A percentile compares a stretch with the other conserved stretches of the same genome.
These are phyloP conservation scores for Mycena alexandri DNA, from an alignment of 768 basidiomycete genomes.

Conservation along the genomic window DNA sequence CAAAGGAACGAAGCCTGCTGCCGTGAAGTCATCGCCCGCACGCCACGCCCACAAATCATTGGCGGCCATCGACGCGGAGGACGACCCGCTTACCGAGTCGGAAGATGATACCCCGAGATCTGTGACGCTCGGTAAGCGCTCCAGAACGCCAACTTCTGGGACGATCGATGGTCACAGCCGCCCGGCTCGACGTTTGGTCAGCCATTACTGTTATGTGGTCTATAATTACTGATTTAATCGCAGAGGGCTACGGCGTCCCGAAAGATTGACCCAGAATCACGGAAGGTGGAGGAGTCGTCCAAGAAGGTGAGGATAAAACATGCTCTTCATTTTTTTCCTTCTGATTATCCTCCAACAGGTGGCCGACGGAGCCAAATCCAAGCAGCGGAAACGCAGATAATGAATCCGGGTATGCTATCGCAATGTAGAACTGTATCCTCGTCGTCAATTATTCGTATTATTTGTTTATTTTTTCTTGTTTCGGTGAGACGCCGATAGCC, in stretches of 20 bases:
- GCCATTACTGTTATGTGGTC: neutral
- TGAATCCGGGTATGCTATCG: too few relatives aligned
- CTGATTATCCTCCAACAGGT: slow-evolving; percentile 1
- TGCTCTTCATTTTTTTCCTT: neutral
- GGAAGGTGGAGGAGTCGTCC: slow-evolving; percentile 23
- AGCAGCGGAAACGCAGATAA: slow-evolving; percentile 32
- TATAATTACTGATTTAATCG: neutral
- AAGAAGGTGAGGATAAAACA: slow-evolving; percentile 19
- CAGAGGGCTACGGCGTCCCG: slow-evolving; percentile 22
- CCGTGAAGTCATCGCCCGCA: neutral
- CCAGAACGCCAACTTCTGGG: slow-evolving; percentile 23
- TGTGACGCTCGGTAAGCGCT: slow-evolving; percentile 26
- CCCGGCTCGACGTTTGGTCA: slow-evolving; percentile 32
- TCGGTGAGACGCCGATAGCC: neutral
- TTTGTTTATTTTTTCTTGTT: neutral
- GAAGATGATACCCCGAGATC: slow-evolving; percentile 27
- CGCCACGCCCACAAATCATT: slow-evolving; percentile 20
- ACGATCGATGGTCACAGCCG: slow-evolving; percentile 24
- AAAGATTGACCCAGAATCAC: slow-evolving; percentile 21
- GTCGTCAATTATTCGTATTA: neutral
- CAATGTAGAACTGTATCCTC: too few relatives aligned
- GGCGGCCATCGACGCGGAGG: slow-evolving; percentile 28
- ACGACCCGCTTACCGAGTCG: slow-evolving; percentile 30
- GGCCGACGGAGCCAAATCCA: slow-evolving; percentile 22
- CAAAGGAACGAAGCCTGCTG: slow-evolving; percentile 23